Evolutionary conservation across 169 alveolate genomes (phyloP).

Genomic region (Plasmodium vivax): DNA sequence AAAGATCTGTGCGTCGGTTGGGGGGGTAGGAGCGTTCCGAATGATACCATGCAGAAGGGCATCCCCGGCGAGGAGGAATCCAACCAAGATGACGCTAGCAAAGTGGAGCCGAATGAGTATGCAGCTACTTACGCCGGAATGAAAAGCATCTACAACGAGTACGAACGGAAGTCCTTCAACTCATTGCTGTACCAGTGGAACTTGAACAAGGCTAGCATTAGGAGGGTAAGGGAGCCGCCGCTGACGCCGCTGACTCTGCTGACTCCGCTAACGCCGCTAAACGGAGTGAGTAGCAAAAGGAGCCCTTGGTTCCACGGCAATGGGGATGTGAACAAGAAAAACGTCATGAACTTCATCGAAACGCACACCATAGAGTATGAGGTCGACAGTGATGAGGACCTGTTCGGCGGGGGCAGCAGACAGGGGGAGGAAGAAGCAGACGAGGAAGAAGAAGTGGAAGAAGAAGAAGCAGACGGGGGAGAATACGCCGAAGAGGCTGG

Average conservation of each 20-base stretch:
- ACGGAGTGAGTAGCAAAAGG: slow-evolving; percentile 7
- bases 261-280: not conserved
- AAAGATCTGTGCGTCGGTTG: not conserved
- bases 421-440: slow-evolving; percentile 4
- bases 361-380: slow-evolving; percentile 74
- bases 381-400: slow-evolving; percentile 55
- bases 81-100: not conserved
- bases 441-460: not conserved
- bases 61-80: not conserved
- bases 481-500: not conserved
- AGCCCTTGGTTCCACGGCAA: slow-evolving; percentile 47
- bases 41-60: not conserved
- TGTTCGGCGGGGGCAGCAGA: not conserved
- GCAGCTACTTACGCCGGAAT: slow-evolving; percentile 25
- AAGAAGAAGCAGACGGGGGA: not conserved
- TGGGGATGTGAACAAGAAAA: slow-evolving; percentile 61
- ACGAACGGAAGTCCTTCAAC: slow-evolving; percentile 40
- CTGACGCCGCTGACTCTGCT: not conserved
- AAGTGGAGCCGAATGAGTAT: not conserved
- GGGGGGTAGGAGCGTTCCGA: not conserved
- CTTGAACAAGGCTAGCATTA: slow-evolving; percentile 65
- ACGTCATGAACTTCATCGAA: slow-evolving; percentile 65
- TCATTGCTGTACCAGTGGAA: slow-evolving; percentile 65
- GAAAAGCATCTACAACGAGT: slow-evolving; percentile 60
- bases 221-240: slow-evolving; percentile 14